These are phyloP conservation scores for Nitzschia sp. DNA, from an alignment of 108 stramenopile species.

Conservation along the genomic window DNA sequence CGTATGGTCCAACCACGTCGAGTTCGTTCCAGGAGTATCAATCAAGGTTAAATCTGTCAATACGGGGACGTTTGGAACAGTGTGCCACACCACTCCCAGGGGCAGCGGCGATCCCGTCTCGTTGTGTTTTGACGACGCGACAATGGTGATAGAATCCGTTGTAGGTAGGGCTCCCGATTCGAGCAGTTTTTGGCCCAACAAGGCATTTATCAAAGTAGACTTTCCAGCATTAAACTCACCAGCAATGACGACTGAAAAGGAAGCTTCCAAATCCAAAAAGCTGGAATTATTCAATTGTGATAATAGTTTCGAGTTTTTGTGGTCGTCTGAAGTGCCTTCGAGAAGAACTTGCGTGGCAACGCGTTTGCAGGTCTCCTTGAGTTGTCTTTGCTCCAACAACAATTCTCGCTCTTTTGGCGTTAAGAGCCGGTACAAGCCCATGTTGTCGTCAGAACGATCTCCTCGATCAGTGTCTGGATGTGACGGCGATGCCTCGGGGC, in stretches of 20 bases:
- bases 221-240: constrained; percentile 92
- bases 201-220: constrained; percentile 80
- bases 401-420: constrained; percentile 60
- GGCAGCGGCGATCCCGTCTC: neutral
- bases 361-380: constrained; percentile 47
- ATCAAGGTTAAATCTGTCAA: constrained; percentile 73
- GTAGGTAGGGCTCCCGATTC: constrained; percentile 83
- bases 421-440: constrained; percentile 56
- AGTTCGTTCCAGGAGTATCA: constrained; percentile 89
- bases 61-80: constrained; percentile 47
- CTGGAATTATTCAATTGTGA: constrained; percentile 17
- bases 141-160: constrained; percentile 73
- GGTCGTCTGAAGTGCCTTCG: constrained; percentile 8
- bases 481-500: no score
- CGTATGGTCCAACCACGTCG: constrained; percentile 73
- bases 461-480: no score
- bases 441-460: neutral
- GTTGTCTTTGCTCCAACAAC: constrained; percentile 50
- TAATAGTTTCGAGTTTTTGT: constrained; percentile 15
- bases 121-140: neutral
- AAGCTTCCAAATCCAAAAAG: constrained; percentile 38
- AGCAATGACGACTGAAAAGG: constrained; percentile 79
- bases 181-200: constrained; percentile 73
- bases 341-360: constrained; percentile 45
- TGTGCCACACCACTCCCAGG: constrained; percentile 41